Conservation (phyloP, 192 early-diverging fungal species). For the Phycomyces nitens region DNA sequence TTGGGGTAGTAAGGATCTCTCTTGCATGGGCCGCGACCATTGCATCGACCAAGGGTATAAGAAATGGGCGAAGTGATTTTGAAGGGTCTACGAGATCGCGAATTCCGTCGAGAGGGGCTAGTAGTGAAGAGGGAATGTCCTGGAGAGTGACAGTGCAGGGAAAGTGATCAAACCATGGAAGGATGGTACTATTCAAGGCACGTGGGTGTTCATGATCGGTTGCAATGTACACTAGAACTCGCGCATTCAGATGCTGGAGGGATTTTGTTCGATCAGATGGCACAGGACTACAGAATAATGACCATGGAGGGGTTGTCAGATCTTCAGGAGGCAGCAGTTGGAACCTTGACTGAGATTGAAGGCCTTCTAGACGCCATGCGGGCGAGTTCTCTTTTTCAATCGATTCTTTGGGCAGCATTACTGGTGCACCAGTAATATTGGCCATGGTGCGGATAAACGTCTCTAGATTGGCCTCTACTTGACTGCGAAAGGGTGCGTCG, state of each 20-base stretch:
- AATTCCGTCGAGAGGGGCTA: conserved; percentile 28
- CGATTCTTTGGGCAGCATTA: not conserved
- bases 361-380: not conserved
- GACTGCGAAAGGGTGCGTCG: conserved; percentile 19
- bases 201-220: conserved; percentile 46
- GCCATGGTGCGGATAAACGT: conserved; percentile 13
- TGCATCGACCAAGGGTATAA: conserved; percentile 32
- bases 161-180: conserved; percentile 37
- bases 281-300: not conserved
- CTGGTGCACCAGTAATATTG: conserved; percentile 6
- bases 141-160: conserved; percentile 42
- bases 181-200: conserved; percentile 17
- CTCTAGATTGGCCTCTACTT: conserved; percentile 6
- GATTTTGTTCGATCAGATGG: conserved; percentile 1
- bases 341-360: not conserved
- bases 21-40: conserved; percentile 33
- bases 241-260: not conserved
- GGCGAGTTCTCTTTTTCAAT: not conserved
- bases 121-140: conserved; percentile 33
- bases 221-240: conserved; percentile 45
- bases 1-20: conserved; percentile 21
- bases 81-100: conserved; percentile 25
- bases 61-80: conserved; percentile 17
- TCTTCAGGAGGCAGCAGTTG: not conserved
- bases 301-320: conserved; percentile 7